phyloP scores from a whole-genome alignment of 1,284 basidiomycete genomes.

The Entoloma clypeatum region DNA sequence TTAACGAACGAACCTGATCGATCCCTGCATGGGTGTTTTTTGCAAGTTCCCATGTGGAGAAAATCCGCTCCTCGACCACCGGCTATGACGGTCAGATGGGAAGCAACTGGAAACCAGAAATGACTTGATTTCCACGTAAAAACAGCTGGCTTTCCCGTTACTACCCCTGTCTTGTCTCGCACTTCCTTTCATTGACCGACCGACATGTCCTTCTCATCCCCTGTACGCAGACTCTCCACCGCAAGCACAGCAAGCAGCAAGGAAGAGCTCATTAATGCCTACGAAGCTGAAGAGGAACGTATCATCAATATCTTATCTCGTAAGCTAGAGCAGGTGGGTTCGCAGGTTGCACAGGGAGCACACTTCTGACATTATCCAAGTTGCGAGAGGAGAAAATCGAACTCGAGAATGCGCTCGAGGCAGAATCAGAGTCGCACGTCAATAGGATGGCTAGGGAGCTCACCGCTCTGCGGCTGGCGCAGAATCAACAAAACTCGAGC shows the following conservation, averaged over 20 bases:
- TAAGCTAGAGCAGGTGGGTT: conserved; percentile 71
- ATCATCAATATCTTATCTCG: conserved; percentile 77
- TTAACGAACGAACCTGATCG: no score
- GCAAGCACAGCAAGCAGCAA: conserved; percentile 53
- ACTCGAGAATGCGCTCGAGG: conserved; percentile 76
- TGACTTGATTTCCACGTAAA: conserved; percentile 20
- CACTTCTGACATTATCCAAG: conserved; percentile 33
- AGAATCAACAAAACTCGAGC: conserved; percentile 28
- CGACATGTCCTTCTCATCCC: conserved; percentile 59
- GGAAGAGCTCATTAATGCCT: conserved; percentile 78
- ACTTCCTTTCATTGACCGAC: neutral
- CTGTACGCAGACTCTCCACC: conserved; percentile 52
- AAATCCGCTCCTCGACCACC: no score
- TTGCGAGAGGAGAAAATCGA: conserved; percentile 77
- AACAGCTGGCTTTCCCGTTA: conserved; percentile 1
- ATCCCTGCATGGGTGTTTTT: no score
- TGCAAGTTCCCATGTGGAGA: no score
- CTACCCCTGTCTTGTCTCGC: no score
- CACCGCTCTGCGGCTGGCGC: conserved; percentile 53
- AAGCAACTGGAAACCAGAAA: no score
- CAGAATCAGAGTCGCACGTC: conserved; percentile 76
- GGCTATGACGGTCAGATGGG: no score
- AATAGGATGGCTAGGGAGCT: conserved; percentile 70
- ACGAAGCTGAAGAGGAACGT: conserved; percentile 83
- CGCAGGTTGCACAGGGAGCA: neutral